Conservation (phyloP, 1,284 basidiomycete species). For the Ganoderma boninense region DNA sequence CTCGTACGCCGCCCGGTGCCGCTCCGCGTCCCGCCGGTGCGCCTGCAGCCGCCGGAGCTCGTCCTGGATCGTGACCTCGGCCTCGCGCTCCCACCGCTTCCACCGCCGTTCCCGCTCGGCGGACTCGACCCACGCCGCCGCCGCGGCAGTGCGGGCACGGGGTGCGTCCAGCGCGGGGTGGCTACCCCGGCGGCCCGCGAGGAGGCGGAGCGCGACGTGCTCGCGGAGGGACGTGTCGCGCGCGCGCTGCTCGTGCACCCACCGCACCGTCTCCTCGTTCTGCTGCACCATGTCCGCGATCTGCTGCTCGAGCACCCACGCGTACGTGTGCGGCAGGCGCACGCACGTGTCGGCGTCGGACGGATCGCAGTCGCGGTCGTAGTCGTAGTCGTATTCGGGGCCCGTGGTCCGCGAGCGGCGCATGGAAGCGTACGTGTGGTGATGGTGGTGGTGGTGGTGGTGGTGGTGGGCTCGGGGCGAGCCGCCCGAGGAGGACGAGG, state of each 20-base stretch:
- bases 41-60: slow-evolving; percentile 43
- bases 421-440: slow-evolving; percentile 17
- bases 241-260: slow-evolving; percentile 62
- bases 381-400: slow-evolving; percentile 20
- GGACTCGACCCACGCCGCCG: slow-evolving; percentile 50
- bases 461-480: slow-evolving; percentile 20
- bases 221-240: slow-evolving; percentile 36
- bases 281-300: slow-evolving; percentile 50
- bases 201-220: slow-evolving; percentile 26
- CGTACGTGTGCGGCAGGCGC: slow-evolving; percentile 57
- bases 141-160: slow-evolving; percentile 29
- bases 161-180: slow-evolving; percentile 17
- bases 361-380: slow-evolving; percentile 17
- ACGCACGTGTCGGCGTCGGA: slow-evolving; percentile 38
- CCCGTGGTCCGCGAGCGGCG: slow-evolving; percentile 27
- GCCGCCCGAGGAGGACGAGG: slow-evolving; percentile 17
- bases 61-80: slow-evolving; percentile 41
- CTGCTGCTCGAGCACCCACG: slow-evolving; percentile 66
- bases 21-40: slow-evolving; percentile 39
- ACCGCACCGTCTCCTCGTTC: slow-evolving; percentile 62
- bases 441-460: too few relatives aligned
- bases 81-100: slow-evolving; percentile 43
- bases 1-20: slow-evolving; percentile 50
- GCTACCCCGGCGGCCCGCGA: slow-evolving; percentile 15
- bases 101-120: slow-evolving; percentile 50